Base-by-base conservation (phyloP, 2,329 filamentous ascomycete species). In the Emericellopsis cladophorae region DNA sequence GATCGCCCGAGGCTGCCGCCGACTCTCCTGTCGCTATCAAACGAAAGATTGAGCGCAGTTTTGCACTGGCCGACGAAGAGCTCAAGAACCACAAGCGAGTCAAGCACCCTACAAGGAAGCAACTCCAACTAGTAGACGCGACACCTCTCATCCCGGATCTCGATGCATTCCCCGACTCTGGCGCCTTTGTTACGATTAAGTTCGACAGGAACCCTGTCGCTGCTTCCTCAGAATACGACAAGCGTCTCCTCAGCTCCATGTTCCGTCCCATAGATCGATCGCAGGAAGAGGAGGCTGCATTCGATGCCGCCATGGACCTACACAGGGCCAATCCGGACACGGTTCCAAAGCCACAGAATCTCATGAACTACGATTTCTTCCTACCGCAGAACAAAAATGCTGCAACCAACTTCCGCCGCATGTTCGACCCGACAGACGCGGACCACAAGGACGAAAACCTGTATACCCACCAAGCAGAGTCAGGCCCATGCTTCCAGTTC, bases 131-230 rank as follows among this genome's bases (percentile, higher is more conserved):
- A 4, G 66, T 79, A 14, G 73, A 79, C 35, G 71, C 73, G 15
- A 72, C 69, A 45, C 76, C 78, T 23, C 58, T 84, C 32, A 58
- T 83, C 15, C 79, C 79, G 6, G 79, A 84, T 51, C 66, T 79
- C 34, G 74, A 80, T 44, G 73, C 76, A n/a, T 81, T 81, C 62
- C 77, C 79, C 37, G 79, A 84, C 56, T 75, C 74, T 3, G 79
- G 79, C 41, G 77, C 78, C 45, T 84, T 83, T 53, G 74, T 81
- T 46, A 76, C 78, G 12, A 68, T 83, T 61, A 83, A 83, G 58
- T 82, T 83, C 58, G 69, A 70, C 40, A 76, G 72, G 47, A 80
- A 79, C 53, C 79, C 79, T 4, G 72, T 82, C 23, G 61, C 70
- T 9, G 63, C 66, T 41, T 45, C 53, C 35, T 63, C 51, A 37